phyloP scores from a whole-genome alignment of 306 rosid species.

The Glycine latifolia region DNA sequence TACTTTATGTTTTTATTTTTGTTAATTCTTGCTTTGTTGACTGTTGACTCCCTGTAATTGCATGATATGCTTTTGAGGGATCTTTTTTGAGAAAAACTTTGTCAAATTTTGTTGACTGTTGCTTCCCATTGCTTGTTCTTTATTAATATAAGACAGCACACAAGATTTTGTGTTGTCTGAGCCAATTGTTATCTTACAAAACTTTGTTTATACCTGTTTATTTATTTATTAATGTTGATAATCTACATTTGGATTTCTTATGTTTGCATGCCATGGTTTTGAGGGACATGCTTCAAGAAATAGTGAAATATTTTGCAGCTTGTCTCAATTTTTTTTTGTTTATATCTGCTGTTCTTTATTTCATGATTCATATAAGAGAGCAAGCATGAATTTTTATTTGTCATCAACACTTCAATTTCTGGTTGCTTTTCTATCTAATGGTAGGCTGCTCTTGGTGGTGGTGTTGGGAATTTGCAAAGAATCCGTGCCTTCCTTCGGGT shows the following conservation, averaged over 20 bases:
- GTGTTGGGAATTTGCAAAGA: constrained; percentile 94
- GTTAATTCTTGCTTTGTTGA: constrained; percentile 12
- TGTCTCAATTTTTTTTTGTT: neutral
- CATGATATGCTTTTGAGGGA: constrained; percentile 31
- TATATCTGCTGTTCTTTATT: constrained; percentile 25
- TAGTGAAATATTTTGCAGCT: constrained; percentile 20
- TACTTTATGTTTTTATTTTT: constrained; percentile 24
- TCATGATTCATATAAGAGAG: neutral
- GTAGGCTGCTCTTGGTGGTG: constrained; percentile 98
- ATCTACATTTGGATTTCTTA: neutral
- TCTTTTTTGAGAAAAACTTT: neutral
- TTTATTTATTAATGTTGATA: constrained; percentile 18
- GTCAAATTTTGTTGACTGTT: neutral
- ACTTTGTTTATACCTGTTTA: neutral
- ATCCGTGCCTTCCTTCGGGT: constrained; percentile 99
- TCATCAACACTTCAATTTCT: constrained; percentile 42
- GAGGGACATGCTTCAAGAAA: constrained; percentile 32
- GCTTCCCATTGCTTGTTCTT: constrained; percentile 8
- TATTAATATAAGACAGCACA: neutral
- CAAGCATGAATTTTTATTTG: constrained; percentile 32
- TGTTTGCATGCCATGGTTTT: constrained; percentile 32
- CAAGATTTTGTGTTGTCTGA: constrained; percentile 31
- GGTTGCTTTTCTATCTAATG: constrained; percentile 50
- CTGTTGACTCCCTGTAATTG: neutral
- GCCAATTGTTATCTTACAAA: neutral